Evolutionary conservation across 305 asterid genomes (phyloP).

Genomic region (Ajuga reptans): DNA sequence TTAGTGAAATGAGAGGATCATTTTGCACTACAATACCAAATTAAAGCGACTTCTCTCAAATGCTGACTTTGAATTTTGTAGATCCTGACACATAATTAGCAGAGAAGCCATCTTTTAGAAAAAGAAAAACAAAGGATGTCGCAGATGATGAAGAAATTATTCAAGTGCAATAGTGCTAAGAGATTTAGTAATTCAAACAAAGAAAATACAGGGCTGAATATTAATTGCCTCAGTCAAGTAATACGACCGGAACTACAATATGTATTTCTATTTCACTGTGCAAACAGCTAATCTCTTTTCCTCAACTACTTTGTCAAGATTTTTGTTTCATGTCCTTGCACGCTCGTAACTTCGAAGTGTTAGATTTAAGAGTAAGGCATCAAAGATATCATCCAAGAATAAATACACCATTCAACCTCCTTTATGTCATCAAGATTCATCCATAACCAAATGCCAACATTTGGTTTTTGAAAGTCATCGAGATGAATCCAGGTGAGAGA

Average conservation of each 20-base stretch:
- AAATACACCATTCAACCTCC: not conserved
- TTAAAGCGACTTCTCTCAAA: constrained; percentile 95
- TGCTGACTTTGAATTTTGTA: constrained; percentile 87
- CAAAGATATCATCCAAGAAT: not conserved
- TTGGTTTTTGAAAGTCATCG: not conserved
- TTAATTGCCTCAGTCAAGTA: not conserved
- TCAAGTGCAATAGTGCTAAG: not conserved
- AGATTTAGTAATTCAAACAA: constrained; percentile 10
- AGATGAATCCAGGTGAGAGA: not conserved
- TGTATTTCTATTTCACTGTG: not conserved
- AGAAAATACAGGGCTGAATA: constrained; percentile 10
- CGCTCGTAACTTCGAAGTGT: not conserved
- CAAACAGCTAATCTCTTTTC: not conserved
- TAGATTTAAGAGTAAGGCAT: not conserved
- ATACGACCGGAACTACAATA: not conserved
- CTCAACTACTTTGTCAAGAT: not conserved
- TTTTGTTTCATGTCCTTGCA: not conserved
- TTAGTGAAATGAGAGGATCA: constrained; percentile 15
- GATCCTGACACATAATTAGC: constrained; percentile 58
- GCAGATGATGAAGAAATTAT: constrained; percentile 2
- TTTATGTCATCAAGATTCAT: not conserved
- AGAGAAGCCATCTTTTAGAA: constrained; percentile 17
- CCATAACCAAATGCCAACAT: constrained; percentile 5
- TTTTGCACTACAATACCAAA: constrained; percentile 48
- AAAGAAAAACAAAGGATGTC: constrained; percentile 4